Evolutionary conservation across 139 green algal species (phyloP).

Genomic region (Auxenochlorella pyrenoidosa): DNA sequence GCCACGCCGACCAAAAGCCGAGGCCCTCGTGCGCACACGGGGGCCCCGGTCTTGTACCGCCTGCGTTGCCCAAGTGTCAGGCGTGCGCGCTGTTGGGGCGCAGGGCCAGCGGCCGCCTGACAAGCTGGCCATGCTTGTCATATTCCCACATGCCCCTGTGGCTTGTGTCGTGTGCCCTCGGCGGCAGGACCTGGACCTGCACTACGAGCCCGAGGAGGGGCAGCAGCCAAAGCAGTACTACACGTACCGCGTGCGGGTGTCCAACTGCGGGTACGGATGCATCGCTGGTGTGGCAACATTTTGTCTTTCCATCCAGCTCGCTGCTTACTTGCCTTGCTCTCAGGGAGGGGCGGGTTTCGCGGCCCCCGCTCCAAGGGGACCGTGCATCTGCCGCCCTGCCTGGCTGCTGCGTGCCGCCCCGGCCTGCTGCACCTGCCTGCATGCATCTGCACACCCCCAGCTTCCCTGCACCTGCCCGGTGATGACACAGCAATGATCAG

Average conservation of each 20-base stretch:
- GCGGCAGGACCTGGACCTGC: neutral
- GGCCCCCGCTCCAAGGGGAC: no score
- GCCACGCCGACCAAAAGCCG: no score
- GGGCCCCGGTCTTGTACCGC: no score
- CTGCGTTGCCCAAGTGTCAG: no score
- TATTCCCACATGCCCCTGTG: neutral
- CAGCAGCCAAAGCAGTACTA: constrained; percentile 33
- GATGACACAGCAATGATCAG: constrained; percentile 29
- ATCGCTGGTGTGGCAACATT: no score
- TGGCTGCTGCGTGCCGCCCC: neutral
- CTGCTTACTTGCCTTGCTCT: no score
- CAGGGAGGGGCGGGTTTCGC: no score
- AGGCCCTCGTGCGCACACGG: no score
- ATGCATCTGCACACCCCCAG: neutral
- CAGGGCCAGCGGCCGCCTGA: neutral
- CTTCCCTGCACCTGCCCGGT: neutral
- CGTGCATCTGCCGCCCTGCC: neutral
- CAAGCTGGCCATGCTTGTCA: neutral
- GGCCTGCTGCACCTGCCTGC: neutral
- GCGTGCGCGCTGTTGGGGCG: neutral
- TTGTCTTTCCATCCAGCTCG: no score
- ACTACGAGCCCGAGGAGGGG: constrained; percentile 25
- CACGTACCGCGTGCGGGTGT: constrained; percentile 48
- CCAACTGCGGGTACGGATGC: constrained; percentile 42
- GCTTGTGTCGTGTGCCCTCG: neutral